A percentile compares a stretch with the other conserved stretches of the same genome.
Conservation (phyloP, 2,329 filamentous ascomycete species). For the Pyrenophora teres region DNA sequence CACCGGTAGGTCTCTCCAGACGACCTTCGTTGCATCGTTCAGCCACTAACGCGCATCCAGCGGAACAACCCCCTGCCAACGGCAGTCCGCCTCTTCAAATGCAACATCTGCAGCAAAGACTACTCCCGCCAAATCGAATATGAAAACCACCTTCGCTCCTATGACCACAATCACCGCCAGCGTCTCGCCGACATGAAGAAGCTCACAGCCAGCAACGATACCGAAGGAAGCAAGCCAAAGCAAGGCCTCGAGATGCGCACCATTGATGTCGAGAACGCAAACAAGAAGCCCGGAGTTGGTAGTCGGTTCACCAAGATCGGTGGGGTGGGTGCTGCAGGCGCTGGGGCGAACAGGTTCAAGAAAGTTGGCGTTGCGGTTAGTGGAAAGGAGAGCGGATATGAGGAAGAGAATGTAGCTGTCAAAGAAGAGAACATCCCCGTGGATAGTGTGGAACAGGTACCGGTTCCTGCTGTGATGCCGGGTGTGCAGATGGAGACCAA, state of each 20-base stretch:
- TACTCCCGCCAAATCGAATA: conserved; percentile 96
- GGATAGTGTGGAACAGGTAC: conserved; percentile 32
- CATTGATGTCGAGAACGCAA: conserved; percentile 27
- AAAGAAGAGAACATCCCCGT: conserved; percentile 43
- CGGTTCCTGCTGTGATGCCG: background rate
- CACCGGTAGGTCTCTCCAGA: conserved; percentile 15
- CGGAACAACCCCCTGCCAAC: conserved; percentile 52
- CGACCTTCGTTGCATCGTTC: conserved; percentile 7
- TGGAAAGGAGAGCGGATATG: conserved; percentile 2
- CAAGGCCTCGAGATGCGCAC: conserved; percentile 31
- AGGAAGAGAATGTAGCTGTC: conserved; percentile 1
- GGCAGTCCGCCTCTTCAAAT: conserved; percentile 45
- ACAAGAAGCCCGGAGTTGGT: conserved; percentile 23
- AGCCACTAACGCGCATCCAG: conserved; percentile 25
- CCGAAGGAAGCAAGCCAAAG: conserved; percentile 25
- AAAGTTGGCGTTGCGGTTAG: conserved; percentile 65
- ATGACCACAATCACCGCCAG: conserved; percentile 82
- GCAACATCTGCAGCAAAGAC: conserved; percentile 84
- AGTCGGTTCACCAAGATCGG: conserved; percentile 38
- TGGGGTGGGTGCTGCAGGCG: conserved; percentile 7
- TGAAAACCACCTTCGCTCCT: conserved; percentile 89
- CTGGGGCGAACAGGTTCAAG: conserved; percentile 61
- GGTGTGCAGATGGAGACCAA: conserved; percentile 14
- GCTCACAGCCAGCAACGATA: conserved; percentile 38
- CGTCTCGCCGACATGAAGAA: conserved; percentile 87